A percentile compares a stretch with the other conserved stretches of the same genome.
Conservation (phyloP, 768 basidiomycete species). For the Pulveroboletus frians region DNA sequence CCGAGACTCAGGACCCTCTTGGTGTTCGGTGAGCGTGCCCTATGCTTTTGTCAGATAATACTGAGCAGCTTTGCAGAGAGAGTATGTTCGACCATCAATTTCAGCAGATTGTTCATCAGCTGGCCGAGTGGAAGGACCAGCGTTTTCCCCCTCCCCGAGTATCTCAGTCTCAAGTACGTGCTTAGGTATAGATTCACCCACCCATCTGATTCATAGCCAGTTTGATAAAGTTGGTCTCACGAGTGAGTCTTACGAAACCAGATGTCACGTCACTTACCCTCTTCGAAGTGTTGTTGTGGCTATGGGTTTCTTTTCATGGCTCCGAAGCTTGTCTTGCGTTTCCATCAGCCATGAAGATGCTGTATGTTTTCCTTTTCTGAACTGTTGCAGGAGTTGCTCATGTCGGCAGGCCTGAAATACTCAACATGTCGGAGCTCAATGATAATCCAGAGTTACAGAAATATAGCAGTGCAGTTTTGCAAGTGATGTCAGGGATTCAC, state of each 20-base stretch:
- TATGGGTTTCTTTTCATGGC: constrained; percentile 73
- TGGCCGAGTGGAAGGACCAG: constrained; percentile 68
- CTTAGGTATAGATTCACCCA: neutral
- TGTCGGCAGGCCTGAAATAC: constrained; percentile 67
- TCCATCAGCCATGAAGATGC: constrained; percentile 69
- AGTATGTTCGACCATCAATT: constrained; percentile 55
- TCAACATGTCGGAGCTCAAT: constrained; percentile 87
- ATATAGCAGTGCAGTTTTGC: constrained; percentile 75
- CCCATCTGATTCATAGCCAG: constrained; percentile 31
- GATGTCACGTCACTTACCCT: constrained; percentile 13
- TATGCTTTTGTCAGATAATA: neutral
- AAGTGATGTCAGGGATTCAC: constrained; percentile 77
- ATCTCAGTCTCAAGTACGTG: constrained; percentile 65
- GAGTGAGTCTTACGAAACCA: constrained; percentile 37
- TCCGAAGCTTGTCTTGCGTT: constrained; percentile 70
- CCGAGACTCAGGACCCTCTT: constrained; percentile 50
- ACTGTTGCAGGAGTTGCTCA: constrained; percentile 1
- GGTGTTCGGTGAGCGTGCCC: constrained; percentile 44
- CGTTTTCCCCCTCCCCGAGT: constrained; percentile 83
- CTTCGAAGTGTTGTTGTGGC: constrained; percentile 66
- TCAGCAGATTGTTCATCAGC: constrained; percentile 46
- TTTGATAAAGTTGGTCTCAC: constrained; percentile 88
- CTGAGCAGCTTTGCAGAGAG: constrained; percentile 35
- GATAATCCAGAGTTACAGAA: constrained; percentile 79
- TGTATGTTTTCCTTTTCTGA: constrained; percentile 46